A percentile compares a stretch with the other conserved stretches of the same genome.
phyloP scores from a whole-genome alignment of 2,329 filamentous ascomycete genomes.

The Fusarium lateritium region DNA sequence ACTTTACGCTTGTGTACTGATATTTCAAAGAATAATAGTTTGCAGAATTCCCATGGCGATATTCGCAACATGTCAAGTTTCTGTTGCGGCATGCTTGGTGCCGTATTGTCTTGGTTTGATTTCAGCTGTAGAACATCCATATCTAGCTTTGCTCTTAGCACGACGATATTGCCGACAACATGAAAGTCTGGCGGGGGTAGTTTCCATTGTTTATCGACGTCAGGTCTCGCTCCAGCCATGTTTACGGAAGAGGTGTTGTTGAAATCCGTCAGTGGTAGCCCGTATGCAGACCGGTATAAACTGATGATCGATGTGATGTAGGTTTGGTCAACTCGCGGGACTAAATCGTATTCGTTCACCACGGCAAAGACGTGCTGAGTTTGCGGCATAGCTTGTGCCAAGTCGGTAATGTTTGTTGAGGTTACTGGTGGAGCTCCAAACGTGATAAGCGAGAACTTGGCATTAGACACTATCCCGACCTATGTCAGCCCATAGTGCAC shows the following conservation, averaged over 20 bases:
- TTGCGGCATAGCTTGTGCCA: neutral
- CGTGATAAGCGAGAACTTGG: constrained; percentile 36
- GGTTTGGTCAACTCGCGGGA: constrained; percentile 35
- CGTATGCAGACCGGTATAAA: constrained; percentile 40
- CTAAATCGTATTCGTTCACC: constrained; percentile 46
- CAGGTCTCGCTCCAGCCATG: rapidly evolving
- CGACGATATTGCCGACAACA: neutral
- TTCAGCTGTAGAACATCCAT: neutral
- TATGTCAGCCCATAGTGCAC: neutral
- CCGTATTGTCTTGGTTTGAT: neutral
- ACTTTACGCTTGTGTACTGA: constrained; percentile 39
- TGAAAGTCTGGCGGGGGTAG: constrained; percentile 4
- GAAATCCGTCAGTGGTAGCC: neutral
- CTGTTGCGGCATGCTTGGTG: neutral
- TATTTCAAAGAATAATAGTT: constrained; percentile 42
- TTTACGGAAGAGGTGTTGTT: neutral
- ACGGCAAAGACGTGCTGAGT: constrained; percentile 26
- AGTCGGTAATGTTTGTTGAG: constrained; percentile 25
- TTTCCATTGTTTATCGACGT: neutral
- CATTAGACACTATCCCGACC: neutral
- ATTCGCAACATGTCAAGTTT: constrained; percentile 8
- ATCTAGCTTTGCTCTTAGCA: constrained; percentile 2
- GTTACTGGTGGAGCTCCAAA: constrained; percentile 43
- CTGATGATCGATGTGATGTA: constrained; percentile 42
- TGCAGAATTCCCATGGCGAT: constrained; percentile 8